Percentiles rank a stretch among this genome's conserved stretches.
phyloP scores from a whole-genome alignment of 768 basidiomycete species.

The Suillus americanus region DNA sequence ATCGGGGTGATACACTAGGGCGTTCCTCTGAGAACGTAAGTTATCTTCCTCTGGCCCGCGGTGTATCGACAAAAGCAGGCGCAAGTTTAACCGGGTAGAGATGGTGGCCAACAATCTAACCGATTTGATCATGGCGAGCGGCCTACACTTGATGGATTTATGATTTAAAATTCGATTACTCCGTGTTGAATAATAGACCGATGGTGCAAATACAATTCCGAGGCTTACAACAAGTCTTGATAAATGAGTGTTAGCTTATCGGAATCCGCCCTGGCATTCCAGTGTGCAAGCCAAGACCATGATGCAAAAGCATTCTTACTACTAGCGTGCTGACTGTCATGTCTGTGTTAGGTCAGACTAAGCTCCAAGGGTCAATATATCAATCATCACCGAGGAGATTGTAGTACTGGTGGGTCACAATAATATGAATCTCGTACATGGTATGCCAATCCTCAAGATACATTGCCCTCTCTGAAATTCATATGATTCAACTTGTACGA shows the following conservation, averaged over 20 bases:
- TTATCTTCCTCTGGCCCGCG: background rate
- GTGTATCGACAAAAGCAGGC: background rate
- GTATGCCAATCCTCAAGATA: background rate
- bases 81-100: background rate
- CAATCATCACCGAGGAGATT: constrained; percentile 3
- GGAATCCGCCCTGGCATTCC: background rate
- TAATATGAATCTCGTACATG: constrained; percentile 1
- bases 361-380: background rate
- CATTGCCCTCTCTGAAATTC: background rate
- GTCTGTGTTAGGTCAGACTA: background rate
- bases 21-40: constrained; percentile 1
- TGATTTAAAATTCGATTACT: background rate
- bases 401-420: background rate
- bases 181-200: background rate
- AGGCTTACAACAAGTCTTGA: background rate
- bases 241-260: background rate
- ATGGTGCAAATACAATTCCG: background rate
- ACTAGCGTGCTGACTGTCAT: background rate
- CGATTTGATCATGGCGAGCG: background rate
- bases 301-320: background rate
- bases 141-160: background rate
- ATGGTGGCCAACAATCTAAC: background rate
- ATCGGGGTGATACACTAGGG: background rate
- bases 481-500: background rate
- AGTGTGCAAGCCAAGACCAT: background rate